Percentiles rank a stretch among this genome's conserved stretches.
Conservation (phyloP, 2,329 filamentous ascomycete genomes). For the Monilinia laxa region DNA sequence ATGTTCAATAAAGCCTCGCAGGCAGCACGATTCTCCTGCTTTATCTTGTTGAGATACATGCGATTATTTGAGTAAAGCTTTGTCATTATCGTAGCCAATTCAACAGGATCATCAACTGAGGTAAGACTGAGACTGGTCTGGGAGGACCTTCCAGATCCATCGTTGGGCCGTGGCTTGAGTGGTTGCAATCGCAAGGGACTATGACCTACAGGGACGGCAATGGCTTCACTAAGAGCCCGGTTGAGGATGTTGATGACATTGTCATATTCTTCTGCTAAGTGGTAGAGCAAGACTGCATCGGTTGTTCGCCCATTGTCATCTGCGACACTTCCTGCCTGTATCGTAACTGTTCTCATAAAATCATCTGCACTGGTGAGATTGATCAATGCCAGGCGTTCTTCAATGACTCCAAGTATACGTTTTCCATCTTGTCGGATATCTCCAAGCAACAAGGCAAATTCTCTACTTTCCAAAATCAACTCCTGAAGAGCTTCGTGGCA, state of each 20-base stretch:
- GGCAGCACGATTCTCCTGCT: constrained; percentile 55
- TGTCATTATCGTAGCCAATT: constrained; percentile 62
- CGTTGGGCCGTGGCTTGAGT: constrained; percentile 43
- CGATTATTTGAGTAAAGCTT: constrained; percentile 60
- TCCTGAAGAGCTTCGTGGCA: constrained; percentile 93
- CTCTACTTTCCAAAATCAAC: constrained; percentile 91
- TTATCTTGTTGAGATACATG: constrained; percentile 61
- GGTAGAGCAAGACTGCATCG: constrained; percentile 91
- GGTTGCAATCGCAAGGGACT: constrained; percentile 68
- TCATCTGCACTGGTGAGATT: constrained; percentile 76
- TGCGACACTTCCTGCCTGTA: constrained; percentile 87
- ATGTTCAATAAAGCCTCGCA: constrained; percentile 60
- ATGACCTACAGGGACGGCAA: constrained; percentile 82
- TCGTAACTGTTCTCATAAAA: constrained; percentile 87
- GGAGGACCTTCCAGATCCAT: constrained; percentile 23
- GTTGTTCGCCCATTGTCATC: constrained; percentile 93
- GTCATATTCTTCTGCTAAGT: constrained; percentile 93
- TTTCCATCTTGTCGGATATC: constrained; percentile 84
- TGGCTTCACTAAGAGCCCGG: constrained; percentile 83
- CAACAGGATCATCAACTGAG: constrained; percentile 64
- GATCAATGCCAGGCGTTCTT: constrained; percentile 79
- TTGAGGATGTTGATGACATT: constrained; percentile 90
- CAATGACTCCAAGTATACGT: constrained; percentile 82
- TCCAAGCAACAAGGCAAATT: constrained; percentile 90
- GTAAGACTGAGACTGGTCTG: constrained; percentile 58